These are phyloP conservation scores for Flaveria trinervia DNA, from an alignment of 129 eudicot species.

Conservation along the genomic window DNA sequence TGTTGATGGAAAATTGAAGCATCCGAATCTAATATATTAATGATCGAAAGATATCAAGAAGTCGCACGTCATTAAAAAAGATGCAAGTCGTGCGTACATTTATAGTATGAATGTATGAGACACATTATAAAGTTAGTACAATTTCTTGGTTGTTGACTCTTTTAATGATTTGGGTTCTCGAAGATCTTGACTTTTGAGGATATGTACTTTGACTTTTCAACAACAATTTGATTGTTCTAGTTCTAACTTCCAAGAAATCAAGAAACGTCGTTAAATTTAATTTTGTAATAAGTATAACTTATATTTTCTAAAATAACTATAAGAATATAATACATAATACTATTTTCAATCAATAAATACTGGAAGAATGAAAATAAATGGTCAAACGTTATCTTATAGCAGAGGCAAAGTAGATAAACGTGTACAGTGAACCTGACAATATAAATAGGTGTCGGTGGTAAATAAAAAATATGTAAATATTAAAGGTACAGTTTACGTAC, in stretches of 20 bases:
- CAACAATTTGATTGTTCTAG: too few species aligned
- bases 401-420: not conserved
- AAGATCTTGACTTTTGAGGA: too few species aligned
- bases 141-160: not conserved
- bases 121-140: not conserved
- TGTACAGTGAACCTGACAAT: not conserved
- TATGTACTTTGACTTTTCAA: too few species aligned
- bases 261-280: too few species aligned
- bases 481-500: slow-evolving; percentile 9
- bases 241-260: too few species aligned
- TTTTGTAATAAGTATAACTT: too few species aligned
- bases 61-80: not conserved
- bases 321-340: too few species aligned
- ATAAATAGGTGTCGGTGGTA: slow-evolving; percentile 3
- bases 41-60: not conserved
- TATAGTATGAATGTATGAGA: not conserved
- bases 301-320: too few species aligned
- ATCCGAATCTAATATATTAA: not conserved
- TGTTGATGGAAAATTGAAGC: too few species aligned
- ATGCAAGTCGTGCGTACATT: not conserved
- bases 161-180: too few species aligned
- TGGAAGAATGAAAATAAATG: not conserved
- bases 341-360: too few species aligned
- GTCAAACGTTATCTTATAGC: not conserved
- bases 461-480: not conserved